These are phyloP conservation scores for Blastocystis sp. DNA, from an alignment of 352 stramenopile species.

Conservation along the genomic window DNA sequence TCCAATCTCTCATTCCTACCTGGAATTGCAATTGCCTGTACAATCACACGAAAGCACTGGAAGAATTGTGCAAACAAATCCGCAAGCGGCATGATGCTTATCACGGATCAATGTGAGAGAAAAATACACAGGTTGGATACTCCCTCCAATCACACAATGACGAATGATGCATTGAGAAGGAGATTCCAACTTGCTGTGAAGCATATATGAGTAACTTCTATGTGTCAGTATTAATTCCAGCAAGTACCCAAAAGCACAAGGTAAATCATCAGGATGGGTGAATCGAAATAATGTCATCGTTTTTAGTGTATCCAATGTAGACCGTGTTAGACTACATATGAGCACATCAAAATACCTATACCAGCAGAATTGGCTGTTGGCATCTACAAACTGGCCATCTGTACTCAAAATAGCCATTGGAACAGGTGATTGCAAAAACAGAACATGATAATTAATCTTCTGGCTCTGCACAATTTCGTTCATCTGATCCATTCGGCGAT, in stretches of 20 bases:
- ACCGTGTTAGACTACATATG: neutral
- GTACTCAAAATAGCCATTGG: constrained; percentile 54
- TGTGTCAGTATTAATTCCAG: neutral
- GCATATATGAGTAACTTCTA: constrained; percentile 53
- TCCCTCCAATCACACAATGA: constrained; percentile 51
- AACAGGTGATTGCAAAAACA: constrained; percentile 38
- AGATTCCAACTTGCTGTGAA: constrained; percentile 19
- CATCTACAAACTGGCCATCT: constrained; percentile 59
- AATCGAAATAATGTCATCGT: constrained; percentile 56
- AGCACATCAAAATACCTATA: neutral
- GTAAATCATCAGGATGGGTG: constrained; percentile 54
- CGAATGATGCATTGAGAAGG: constrained; percentile 53
- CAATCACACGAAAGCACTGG: constrained; percentile 57
- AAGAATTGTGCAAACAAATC: constrained; percentile 48
- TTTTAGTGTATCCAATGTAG: constrained; percentile 42
- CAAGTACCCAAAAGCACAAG: constrained; percentile 41
- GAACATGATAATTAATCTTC: constrained; percentile 61
- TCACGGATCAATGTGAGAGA: constrained; percentile 45
- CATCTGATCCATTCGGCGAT: constrained; percentile 26
- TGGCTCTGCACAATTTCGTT: constrained; percentile 29
- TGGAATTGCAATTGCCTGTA: constrained; percentile 40
- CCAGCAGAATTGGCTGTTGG: constrained; percentile 53
- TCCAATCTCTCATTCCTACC: neutral
- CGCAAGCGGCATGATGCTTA: neutral
- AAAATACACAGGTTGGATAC: constrained; percentile 43